Base-by-base conservation (phyloP, 495 filamentous ascomycete genomes). In the Hyaloscypha bicolor region DNA sequence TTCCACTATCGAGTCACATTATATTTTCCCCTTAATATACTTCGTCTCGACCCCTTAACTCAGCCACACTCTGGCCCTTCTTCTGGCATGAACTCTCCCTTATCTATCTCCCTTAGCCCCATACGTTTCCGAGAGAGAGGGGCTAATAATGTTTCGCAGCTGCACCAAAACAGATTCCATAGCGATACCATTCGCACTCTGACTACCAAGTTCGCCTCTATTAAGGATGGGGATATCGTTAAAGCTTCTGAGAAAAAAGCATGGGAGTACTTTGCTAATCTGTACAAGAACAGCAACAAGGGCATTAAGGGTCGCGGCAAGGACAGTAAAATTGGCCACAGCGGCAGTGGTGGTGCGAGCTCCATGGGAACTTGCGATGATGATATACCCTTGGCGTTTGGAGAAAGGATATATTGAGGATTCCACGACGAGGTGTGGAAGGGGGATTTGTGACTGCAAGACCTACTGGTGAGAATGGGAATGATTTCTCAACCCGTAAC, bases 221-320 rank as follows among this genome's bases (percentile, higher is more conserved):
- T 92, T 58, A 77, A 79, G 14, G 85, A 90, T 57, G 83, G 82
- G 6, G 85, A 89, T 33, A 78, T 83, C 6, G 87, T 94, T 62
- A 82, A 84, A 4, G 76, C 81, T 2, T 80, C 86, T 48, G 94
- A 98, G 69, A 88, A 86, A 66, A 91, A 92, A 64, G 77, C 97
- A 35, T 93, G 91, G 84, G 86, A 91, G 72, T 96, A 97, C 75
- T 96, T 98, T 69, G 86, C 89, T 3, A 83, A 88, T 1, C 81
- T 95, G 39, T 97, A 97, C 84, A 96, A 96, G 80, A 96, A 97
- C 76, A 90, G 91, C 71, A 94, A 93, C 76, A 96, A 96, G 72
- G 94, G 93, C 3, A 97, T 94, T 78, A 96, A 93, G 77, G 94
- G 94, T 8, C 89, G 94, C 14, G 94, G 94, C 21, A 94, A 94